Evolutionary conservation across 1,139 yeast genomes (phyloP), one percentile per base, ranked within the genome.

Genomic region (Lodderomyces orthopsilosis): DNA sequence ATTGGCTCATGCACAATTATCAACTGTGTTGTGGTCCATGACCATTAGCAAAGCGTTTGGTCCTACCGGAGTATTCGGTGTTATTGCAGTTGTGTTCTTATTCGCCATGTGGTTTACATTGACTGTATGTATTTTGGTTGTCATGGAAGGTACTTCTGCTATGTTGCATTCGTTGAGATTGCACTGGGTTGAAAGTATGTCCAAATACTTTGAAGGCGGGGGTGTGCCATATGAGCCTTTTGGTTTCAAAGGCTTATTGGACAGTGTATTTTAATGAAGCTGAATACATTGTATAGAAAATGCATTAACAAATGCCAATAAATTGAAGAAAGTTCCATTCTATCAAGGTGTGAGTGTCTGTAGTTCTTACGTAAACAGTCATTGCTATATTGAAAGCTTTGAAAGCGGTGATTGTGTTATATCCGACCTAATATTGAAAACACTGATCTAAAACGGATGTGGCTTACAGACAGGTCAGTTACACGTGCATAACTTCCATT

Each of bases 111-210:
- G 94, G 94, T 84, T 85, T 61, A 74, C 75, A 4, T 68, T 85
- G 53, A 83, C 93, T 0, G 85, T 84, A 24, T 78, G 80, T 56
- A 84, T 85, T 50, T 73, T 85, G 61, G 94, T 85, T 21, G 66
- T 82, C 42, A 85, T 85, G 94, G 94, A 85, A 65, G 94, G 94
- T 52, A 85, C 94, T 0, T 84, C 91, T 30, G 94, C 94, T 36
- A 85, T 85, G 94, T 74, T 85, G 61, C 94, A 85, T 62, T 81
- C 91, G 22, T 75, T 85, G 60, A 81, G 94, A 73, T 74, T 85
- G 59, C 94, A 85, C 61, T 85, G 94, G 94, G 94, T 85, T 45
- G 94, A 85, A 62, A 79, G 90, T 33, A 85, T 85, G 94, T 83
- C 90, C 47, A 85, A 85, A 66, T 85, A 80, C 63, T 85, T 85